Conservation (phyloP, 1,139 yeast species). For the Lipomyces yarrowii region DNA sequence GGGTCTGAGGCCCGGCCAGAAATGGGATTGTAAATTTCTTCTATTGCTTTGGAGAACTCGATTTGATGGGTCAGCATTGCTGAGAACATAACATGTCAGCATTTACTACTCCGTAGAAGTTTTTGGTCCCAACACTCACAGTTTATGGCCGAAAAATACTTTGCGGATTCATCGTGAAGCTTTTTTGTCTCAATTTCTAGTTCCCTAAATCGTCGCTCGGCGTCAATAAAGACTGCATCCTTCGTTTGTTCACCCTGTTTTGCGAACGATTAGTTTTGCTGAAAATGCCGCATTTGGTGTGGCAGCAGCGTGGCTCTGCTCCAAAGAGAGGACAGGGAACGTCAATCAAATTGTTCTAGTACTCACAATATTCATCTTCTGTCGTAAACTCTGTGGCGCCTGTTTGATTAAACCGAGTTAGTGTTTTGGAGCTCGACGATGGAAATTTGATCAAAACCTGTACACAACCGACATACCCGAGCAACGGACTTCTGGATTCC, state of each 20-base stretch:
- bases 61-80: conserved; percentile 85
- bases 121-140: conserved; percentile 45
- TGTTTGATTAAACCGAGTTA: conserved; percentile 22
- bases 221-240: conserved; percentile 91
- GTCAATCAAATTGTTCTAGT: background rate
- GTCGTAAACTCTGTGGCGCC: conserved; percentile 56
- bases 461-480: conserved; percentile 48
- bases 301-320: background rate
- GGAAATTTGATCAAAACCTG: background rate
- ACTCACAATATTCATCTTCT: conserved; percentile 45
- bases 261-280: background rate
- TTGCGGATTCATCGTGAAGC: conserved; percentile 83
- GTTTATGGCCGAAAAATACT: conserved; percentile 87
- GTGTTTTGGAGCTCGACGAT: background rate
- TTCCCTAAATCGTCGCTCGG: conserved; percentile 93
- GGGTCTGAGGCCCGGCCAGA: conserved; percentile 92
- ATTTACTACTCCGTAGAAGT: background rate
- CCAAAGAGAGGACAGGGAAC: background rate
- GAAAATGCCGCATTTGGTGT: background rate
- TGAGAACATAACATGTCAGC: conserved; percentile 1
- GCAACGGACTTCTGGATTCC: conserved; percentile 86
- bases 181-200: conserved; percentile 87
- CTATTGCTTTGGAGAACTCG: conserved; percentile 90
- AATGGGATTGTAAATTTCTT: conserved; percentile 94
- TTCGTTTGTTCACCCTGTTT: conserved; percentile 70